phyloP scores from a whole-genome alignment of 2,329 filamentous ascomycete genomes.

The Thelonectria rubi region DNA sequence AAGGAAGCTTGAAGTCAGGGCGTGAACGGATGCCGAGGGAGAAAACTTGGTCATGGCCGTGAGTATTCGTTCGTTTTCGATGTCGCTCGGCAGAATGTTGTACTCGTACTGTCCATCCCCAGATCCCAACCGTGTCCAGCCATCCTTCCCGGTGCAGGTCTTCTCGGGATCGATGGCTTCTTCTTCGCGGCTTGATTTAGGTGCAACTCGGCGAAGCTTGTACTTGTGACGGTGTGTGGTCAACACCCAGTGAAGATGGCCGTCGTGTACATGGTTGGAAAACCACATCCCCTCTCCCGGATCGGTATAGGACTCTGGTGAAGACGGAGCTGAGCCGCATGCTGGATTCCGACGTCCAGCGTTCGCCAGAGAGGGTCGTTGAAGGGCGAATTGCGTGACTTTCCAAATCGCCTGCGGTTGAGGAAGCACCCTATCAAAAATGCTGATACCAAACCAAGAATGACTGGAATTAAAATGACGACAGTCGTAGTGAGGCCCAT shows the following conservation, averaged over 20 bases:
- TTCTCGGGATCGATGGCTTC: background rate
- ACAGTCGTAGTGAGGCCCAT: too few species aligned
- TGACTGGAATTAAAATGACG: too few species aligned
- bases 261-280: background rate
- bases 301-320: constrained; percentile 6
- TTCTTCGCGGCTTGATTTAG: background rate
- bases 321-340: constrained; percentile 7
- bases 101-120: constrained; percentile 6
- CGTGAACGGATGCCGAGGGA: background rate
- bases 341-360: background rate
- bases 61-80: background rate
- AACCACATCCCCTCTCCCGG: constrained; percentile 11
- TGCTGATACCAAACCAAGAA: too few species aligned
- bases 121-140: constrained; percentile 4
- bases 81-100: background rate
- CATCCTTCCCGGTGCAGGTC: background rate
- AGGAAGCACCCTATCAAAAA: too few species aligned
- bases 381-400: too few species aligned
- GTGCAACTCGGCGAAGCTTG: constrained; percentile 1
- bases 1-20: background rate
- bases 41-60: background rate
- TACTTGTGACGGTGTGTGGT: constrained; percentile 1
- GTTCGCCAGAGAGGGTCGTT: too few species aligned
- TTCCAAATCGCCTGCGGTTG: too few species aligned
- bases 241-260: constrained; percentile 5